These are phyloP conservation scores for Hypoxylon lienhwacheense DNA, from an alignment of 495 filamentous ascomycete genomes.

Conservation along the genomic window DNA sequence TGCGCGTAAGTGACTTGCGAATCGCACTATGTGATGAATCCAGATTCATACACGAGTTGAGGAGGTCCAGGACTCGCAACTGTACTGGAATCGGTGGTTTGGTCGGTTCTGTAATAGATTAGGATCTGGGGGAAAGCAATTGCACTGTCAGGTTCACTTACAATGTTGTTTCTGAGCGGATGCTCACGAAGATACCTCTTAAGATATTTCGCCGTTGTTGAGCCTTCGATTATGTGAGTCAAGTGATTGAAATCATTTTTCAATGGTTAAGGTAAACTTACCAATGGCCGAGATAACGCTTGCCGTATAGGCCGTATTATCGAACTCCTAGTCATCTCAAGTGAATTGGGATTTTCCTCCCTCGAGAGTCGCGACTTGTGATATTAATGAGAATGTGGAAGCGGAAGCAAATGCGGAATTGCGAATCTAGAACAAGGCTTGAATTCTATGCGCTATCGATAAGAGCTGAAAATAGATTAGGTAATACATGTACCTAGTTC, in stretches of 20 bases:
- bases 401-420: conserved; percentile 16
- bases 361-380: conserved; percentile 20
- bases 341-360: conserved; percentile 18
- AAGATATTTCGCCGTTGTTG: conserved; percentile 32
- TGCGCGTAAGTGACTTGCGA: conserved; percentile 16
- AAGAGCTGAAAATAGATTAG: conserved; percentile 4
- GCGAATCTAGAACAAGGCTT: neutral
- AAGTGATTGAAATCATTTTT: neutral
- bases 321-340: conserved; percentile 32
- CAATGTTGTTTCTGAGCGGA: conserved; percentile 29
- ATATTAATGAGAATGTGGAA: too few species aligned
- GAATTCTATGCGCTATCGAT: conserved; percentile 37
- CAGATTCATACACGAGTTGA: conserved; percentile 27
- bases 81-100: neutral
- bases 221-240: conserved; percentile 29
- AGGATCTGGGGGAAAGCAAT: neutral
- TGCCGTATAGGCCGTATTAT: conserved; percentile 38
- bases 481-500: too few species aligned
- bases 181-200: conserved; percentile 13
- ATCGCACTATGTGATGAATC: neutral
- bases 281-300: conserved; percentile 31
- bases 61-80: conserved; percentile 1
- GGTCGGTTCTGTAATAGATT: conserved; percentile 1
- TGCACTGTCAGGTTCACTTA: conserved; percentile 10
- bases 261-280: conserved; percentile 3